Evolutionary conservation across 306 rosid species (phyloP), one percentile per base, ranked within the genome.

Genomic region (Fragaria iinumae): DNA sequence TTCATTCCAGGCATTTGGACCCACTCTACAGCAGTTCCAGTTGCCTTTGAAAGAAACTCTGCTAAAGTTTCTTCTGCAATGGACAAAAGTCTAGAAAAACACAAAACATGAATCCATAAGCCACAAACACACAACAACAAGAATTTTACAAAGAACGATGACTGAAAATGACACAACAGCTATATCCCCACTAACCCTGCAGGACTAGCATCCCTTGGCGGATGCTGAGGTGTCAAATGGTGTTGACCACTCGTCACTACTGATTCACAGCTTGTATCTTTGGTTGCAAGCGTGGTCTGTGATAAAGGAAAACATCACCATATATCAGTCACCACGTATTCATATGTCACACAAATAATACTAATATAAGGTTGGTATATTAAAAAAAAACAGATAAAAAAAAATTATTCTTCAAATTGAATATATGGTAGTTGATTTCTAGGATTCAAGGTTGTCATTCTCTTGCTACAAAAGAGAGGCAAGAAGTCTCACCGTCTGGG

Each of bases 1-100:
- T 94, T 94, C 98, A 94, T 94, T 94, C 98, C 98, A 94, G 98
- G 98, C 97, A 94, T 94, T 90, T 94, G 98, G 97, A 94, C 98
- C 98, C 98, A 94, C 98, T 94, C 97, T 63, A 94, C 98, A 73
- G 98, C 98, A 80, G 98, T 94, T 81, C 98, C 98, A 89, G 98
- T 94, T 21, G 98, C 98, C 98, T 94, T 94, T 74, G 98, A 94
- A 91, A 94, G 98, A 94, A 94, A 94, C 96, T 91, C 98, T 90
- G 96, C 91, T 94, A 94, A 88, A 94, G 98, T 94, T 83, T 94
- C 98, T 88, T 94, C 98, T 94, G 98, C 98, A 90, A 94, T 94
- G 96, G 98, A 91, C 98, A 94, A 91, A 85, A 94, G 97, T 87
- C 98, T 94, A 88, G 78, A 76, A 79, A 78, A 83, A 85, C 66